A percentile compares a stretch with the other conserved stretches of the same genome.
Conservation (phyloP, 225 moss, liverwort and hornwort genomes). For the Physcomitrellopsis africana region DNA sequence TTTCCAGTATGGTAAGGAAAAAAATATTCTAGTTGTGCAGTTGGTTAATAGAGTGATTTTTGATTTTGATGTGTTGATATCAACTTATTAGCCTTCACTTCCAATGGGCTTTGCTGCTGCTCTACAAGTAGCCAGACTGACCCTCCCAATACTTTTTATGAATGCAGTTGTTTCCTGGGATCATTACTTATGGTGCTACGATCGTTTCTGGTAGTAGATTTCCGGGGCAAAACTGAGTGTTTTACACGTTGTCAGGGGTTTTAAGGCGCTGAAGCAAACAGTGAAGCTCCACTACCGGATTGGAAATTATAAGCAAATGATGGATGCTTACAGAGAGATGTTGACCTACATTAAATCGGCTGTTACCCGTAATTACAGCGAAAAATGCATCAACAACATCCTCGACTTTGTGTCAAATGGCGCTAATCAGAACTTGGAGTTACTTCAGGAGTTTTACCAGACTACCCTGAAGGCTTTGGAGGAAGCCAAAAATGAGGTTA, state of each 20-base stretch:
- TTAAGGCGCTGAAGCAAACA: constrained; percentile 78
- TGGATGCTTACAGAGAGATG: constrained; percentile 82
- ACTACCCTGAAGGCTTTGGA: constrained; percentile 74
- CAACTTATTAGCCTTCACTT: neutral
- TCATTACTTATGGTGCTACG: too few species aligned
- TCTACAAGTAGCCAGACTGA: too few species aligned
- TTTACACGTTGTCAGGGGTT: constrained; percentile 50
- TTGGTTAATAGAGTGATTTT: neutral
- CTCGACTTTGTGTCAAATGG: constrained; percentile 77
- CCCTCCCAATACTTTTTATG: too few species aligned
- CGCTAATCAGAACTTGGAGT: constrained; percentile 74
- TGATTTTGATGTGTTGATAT: too few species aligned
- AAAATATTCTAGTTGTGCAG: neutral
- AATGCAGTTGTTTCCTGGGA: too few species aligned
- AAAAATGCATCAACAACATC: constrained; percentile 84
- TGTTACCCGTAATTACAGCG: constrained; percentile 80
- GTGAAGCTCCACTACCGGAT: constrained; percentile 69
- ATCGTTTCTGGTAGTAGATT: too few species aligned
- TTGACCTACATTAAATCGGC: constrained; percentile 77
- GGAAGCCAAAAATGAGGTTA: constrained; percentile 80
- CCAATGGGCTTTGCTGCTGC: too few species aligned
- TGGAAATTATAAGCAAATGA: constrained; percentile 78
- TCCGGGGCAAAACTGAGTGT: constrained; percentile 4
- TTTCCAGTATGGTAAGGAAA: constrained; percentile 46
- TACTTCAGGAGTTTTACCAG: constrained; percentile 79